phyloP scores from a whole-genome alignment of 1,139 yeast genomes.

The Sugiyamaella novakii region DNA sequence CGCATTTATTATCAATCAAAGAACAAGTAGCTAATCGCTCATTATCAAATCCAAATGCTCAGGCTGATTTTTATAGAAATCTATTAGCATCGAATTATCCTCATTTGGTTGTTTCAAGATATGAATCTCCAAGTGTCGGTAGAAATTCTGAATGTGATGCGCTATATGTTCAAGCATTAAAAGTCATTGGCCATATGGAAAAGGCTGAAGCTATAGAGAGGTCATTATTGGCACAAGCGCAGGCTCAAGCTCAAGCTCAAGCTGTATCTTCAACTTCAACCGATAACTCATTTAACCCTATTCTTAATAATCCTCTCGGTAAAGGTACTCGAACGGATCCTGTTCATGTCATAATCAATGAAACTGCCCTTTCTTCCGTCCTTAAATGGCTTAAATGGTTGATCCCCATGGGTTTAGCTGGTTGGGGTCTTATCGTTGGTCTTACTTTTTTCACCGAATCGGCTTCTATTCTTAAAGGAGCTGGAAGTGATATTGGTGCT shows the following conservation, averaged over 20 bases:
- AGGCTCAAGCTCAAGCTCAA: constrained; percentile 17
- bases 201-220: constrained; percentile 63
- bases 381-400: constrained; percentile 92
- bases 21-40: constrained; percentile 84
- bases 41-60: constrained; percentile 64
- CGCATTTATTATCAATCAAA: constrained; percentile 35
- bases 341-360: constrained; percentile 86
- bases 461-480: constrained; percentile 77
- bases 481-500: constrained; percentile 58
- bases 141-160: constrained; percentile 74
- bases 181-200: constrained; percentile 71
- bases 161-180: constrained; percentile 77
- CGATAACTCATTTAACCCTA: constrained; percentile 20
- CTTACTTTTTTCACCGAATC: constrained; percentile 81
- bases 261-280: constrained; percentile 34
- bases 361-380: constrained; percentile 71
- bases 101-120: constrained; percentile 87
- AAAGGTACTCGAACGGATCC: constrained; percentile 60
- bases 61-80: constrained; percentile 77
- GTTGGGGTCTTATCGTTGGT: constrained; percentile 59
- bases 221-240: constrained; percentile 26
- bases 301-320: constrained; percentile 20
- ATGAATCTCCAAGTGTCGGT: constrained; percentile 89
- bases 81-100: constrained; percentile 81
- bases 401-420: constrained; percentile 69